These are phyloP conservation scores for Isatis tinctoria DNA, from an alignment of 345 rosid genomes.

Conservation along the genomic window DNA sequence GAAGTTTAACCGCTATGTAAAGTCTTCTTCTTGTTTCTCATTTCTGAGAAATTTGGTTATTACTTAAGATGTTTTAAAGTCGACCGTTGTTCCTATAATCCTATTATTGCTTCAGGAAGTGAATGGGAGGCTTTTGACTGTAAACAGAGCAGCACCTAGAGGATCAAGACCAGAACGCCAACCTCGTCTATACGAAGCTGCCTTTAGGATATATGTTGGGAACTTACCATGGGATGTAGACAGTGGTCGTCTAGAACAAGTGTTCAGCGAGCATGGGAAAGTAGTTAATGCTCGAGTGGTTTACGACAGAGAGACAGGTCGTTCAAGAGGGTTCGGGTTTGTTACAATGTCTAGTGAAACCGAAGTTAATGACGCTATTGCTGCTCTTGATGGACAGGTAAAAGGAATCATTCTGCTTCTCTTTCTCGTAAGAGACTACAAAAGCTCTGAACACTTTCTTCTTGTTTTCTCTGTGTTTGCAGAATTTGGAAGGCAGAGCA, in stretches of 20 bases:
- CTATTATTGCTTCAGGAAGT: slow-evolving; percentile 46
- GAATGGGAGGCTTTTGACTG: slow-evolving; percentile 68
- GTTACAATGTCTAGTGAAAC: slow-evolving; percentile 69
- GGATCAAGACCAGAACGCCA: slow-evolving; percentile 61
- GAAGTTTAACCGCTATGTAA: slow-evolving; percentile 53
- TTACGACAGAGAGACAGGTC: slow-evolving; percentile 75
- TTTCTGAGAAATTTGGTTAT: background rate
- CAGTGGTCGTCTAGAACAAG: slow-evolving; percentile 59
- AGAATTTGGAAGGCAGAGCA: slow-evolving; percentile 78
- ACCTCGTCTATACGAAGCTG: slow-evolving; percentile 48
- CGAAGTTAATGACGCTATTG: slow-evolving; percentile 77
- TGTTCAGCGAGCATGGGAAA: slow-evolving; percentile 86
- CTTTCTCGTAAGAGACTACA: background rate
- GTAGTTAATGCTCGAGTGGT: slow-evolving; percentile 72
- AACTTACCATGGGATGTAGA: slow-evolving; percentile 85
- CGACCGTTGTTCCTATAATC: too few relatives aligned
- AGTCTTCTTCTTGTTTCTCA: slow-evolving; percentile 13
- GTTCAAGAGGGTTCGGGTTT: slow-evolving; percentile 92
- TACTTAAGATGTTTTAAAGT: background rate
- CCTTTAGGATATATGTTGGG: slow-evolving; percentile 64
- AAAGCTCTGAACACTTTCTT: background rate
- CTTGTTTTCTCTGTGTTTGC: slow-evolving; percentile 23
- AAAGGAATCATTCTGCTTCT: background rate
- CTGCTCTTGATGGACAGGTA: slow-evolving; percentile 95
- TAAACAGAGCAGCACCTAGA: slow-evolving; percentile 78